Percentiles rank a stretch among this genome's conserved stretches.
These are phyloP conservation scores for Vickermania ingenoplastis DNA, from an alignment of 208 protist species.

Conservation along the genomic window DNA sequence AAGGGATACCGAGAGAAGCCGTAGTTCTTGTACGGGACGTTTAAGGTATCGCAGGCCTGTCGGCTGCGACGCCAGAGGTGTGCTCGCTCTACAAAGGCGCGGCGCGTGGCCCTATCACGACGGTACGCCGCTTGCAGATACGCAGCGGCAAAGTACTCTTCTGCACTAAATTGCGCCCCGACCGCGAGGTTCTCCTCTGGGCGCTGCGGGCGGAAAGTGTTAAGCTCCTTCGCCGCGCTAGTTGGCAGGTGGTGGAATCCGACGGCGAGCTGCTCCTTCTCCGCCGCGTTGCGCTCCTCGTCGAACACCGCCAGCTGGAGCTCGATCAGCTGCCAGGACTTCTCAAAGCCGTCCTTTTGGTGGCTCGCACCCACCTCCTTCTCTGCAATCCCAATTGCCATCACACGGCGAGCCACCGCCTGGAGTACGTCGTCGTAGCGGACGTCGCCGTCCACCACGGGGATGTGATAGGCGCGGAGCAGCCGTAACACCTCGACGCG, in stretches of 20 bases:
- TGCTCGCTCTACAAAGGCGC: slow-evolving; percentile 31
- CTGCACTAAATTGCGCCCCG: slow-evolving; percentile 24
- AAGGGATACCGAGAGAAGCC: slow-evolving; percentile 53
- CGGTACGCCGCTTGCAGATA: slow-evolving; percentile 82
- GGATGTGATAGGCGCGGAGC: slow-evolving; percentile 84
- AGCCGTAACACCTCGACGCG: slow-evolving; percentile 68
- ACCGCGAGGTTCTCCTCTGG: not conserved
- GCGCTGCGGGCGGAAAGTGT: not conserved
- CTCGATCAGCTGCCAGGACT: slow-evolving; percentile 67
- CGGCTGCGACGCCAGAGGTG: slow-evolving; percentile 53
- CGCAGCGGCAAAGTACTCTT: slow-evolving; percentile 71
- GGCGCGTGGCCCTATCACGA: slow-evolving; percentile 51
- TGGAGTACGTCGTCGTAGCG: slow-evolving; percentile 84
- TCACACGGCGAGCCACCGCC: slow-evolving; percentile 71
- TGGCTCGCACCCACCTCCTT: slow-evolving; percentile 27
- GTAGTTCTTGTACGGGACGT: slow-evolving; percentile 45
- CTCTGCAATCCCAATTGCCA: slow-evolving; percentile 69
- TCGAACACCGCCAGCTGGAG: slow-evolving; percentile 16
- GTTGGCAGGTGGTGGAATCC: not conserved
- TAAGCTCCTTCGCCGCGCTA: not conserved
- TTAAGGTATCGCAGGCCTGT: slow-evolving; percentile 37
- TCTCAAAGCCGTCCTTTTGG: slow-evolving; percentile 32
- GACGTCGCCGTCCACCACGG: slow-evolving; percentile 64
- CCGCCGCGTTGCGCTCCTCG: not conserved
- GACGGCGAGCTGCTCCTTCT: slow-evolving; percentile 2